Base-by-base conservation (phyloP, 1,139 yeast genomes). In the Meyerozyma smithsonii region DNA sequence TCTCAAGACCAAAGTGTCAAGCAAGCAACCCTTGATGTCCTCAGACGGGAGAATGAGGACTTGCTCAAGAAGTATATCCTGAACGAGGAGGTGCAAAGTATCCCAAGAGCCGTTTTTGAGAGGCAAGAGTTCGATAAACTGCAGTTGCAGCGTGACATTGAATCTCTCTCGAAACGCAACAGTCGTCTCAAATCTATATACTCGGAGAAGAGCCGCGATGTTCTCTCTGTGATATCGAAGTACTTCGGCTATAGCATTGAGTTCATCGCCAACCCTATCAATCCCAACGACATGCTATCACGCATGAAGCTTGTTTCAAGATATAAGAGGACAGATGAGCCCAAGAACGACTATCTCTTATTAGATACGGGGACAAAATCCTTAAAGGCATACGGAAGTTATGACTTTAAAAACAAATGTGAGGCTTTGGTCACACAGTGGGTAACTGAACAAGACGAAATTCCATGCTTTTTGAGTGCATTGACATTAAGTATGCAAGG, bases 391-490 rank as follows among this genome's bases (percentile, higher is more conserved):
- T 62, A 61, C 44, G 76, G 76, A 3, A 56, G 60, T 39, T 59
- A 62, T 37, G 77, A 69, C 36, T 72, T 77, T 50, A 67, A 74
- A 44, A 49, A 56, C 12, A 58, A 74, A 41, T 81, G 82, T 61
- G 79, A 77, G 42, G 74, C 77, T 30, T 63, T 86, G 40, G 72
- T 84, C 18, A 62, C 72, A 14, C 74, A 75, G 44, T 87, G 95
- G 89, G 77, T 85, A 3, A 71, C 71, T 37, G 85, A 83, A 38
- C 74, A 79, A 45, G 76, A 75, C 33, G 89, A 86, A 49, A 77
- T 87, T 18, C 87, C 95, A 0, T 84, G 95, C 50, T 84, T 88
- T 52, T 64, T 89, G 42, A 82, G 94, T 42, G 89, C 94, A 0
- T 64, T 88, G 46, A 85, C 81, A 39, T 64, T 88, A 42, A 82